These are phyloP conservation scores for Aureobasidium sp. DNA, from an alignment of 2,329 filamentous ascomycete genomes.

Conservation along the genomic window DNA sequence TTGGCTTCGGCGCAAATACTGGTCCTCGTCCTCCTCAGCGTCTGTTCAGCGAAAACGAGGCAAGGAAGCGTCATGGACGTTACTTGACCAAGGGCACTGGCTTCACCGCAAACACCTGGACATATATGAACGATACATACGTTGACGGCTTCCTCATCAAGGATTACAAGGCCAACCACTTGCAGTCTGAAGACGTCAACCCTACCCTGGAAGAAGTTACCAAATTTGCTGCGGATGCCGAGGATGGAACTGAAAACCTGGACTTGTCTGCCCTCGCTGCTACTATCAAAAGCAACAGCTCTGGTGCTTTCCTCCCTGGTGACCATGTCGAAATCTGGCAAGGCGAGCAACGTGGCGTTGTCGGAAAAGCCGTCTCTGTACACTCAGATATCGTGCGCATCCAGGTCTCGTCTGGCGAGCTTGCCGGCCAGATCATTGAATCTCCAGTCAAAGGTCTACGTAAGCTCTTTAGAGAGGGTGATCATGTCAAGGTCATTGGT, in stretches of 20 bases:
- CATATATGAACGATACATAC: slow-evolving; percentile 82
- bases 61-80: slow-evolving; percentile 74
- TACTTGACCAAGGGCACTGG: slow-evolving; percentile 48
- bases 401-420: slow-evolving; percentile 71
- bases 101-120: slow-evolving; percentile 62
- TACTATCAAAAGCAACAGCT: slow-evolving; percentile 76
- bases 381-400: slow-evolving; percentile 89
- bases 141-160: slow-evolving; percentile 90
- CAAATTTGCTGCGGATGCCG: slow-evolving; percentile 72
- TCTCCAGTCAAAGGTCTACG: slow-evolving; percentile 86
- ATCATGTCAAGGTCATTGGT: slow-evolving; percentile 97
- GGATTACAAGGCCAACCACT: slow-evolving; percentile 80
- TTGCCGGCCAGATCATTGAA: slow-evolving; percentile 79
- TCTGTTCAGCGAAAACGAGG: slow-evolving; percentile 87
- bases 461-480: slow-evolving; percentile 86
- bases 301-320: slow-evolving; percentile 79
- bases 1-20: slow-evolving; percentile 34
- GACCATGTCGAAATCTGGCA: slow-evolving; percentile 96
- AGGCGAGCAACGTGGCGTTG: slow-evolving; percentile 87
- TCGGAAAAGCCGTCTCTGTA: slow-evolving; percentile 78
- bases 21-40: slow-evolving; percentile 75
- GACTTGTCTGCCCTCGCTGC: slow-evolving; percentile 86
- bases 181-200: slow-evolving; percentile 84
- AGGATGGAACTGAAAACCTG: slow-evolving; percentile 88
- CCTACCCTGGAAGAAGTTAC: slow-evolving; percentile 92